These are phyloP conservation scores for Colletotrichum melonis DNA, from an alignment of 2,329 filamentous ascomycete genomes.

Conservation along the genomic window DNA sequence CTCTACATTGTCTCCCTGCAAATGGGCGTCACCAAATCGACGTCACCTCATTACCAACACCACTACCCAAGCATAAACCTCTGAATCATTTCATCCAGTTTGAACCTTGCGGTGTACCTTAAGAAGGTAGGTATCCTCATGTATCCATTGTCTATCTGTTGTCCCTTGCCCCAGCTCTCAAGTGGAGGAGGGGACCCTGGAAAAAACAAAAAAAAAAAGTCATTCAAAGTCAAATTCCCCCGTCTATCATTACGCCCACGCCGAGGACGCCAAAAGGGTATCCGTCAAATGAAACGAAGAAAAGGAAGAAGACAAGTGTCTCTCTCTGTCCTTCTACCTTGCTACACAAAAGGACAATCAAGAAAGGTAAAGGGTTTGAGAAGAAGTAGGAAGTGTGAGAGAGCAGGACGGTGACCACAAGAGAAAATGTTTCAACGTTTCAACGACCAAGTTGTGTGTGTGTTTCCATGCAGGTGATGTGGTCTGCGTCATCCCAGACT, in stretches of 20 bases:
- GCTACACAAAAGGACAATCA: constrained; percentile 1
- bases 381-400: not conserved
- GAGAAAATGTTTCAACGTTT: not conserved
- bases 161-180: not conserved
- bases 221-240: not conserved
- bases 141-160: constrained; percentile 6
- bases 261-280: constrained; percentile 35
- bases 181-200: not conserved
- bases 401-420: not conserved
- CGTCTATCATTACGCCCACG: constrained; percentile 23
- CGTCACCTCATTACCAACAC: not conserved
- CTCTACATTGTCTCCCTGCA: not conserved
- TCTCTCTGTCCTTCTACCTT: constrained; percentile 11
- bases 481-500: constrained; percentile 8
- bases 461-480: constrained; percentile 34
- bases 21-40: not conserved
- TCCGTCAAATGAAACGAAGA: constrained; percentile 18
- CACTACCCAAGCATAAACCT: too few relatives aligned
- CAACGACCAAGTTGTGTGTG: not conserved
- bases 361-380: not conserved
- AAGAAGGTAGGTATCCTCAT: not conserved
- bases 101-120: too few relatives aligned
- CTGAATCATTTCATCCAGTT: too few relatives aligned
- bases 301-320: not conserved
- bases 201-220: not conserved